Conservation (phyloP, 805 yeast genomes). For the Suhomyces xylopsoci region DNA sequence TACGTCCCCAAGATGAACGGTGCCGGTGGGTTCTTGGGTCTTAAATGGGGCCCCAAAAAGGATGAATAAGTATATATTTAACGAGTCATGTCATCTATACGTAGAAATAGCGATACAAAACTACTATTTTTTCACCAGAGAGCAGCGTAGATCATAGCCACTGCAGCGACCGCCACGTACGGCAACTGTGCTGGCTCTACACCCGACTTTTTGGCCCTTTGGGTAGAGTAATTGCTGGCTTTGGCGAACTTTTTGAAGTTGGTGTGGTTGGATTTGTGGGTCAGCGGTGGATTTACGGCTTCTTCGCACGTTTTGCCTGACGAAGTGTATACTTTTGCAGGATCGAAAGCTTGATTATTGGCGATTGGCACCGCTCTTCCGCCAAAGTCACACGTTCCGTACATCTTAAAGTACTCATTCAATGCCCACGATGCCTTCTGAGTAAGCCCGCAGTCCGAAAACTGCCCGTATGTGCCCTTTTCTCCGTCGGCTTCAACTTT, state of each 20-base stretch:
- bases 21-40: constrained; percentile 67
- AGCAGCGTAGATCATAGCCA: background rate
- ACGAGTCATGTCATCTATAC: constrained; percentile 1
- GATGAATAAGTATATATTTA: constrained; percentile 21
- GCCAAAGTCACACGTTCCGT: constrained; percentile 23
- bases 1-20: constrained; percentile 37
- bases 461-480: constrained; percentile 41
- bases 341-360: constrained; percentile 15
- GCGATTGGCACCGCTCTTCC: constrained; percentile 22
- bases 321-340: constrained; percentile 12
- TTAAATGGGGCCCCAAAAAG: constrained; percentile 81
- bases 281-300: background rate
- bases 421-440: constrained; percentile 42
- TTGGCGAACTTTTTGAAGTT: background rate
- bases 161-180: background rate
- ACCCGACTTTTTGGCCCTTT: background rate
- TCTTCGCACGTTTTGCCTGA: constrained; percentile 23
- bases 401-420: constrained; percentile 30
- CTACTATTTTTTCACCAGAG: constrained; percentile 2
- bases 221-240: background rate
- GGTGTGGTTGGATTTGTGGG: background rate
- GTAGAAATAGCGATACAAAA: background rate
- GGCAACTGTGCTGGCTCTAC: background rate
- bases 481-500: constrained; percentile 33
- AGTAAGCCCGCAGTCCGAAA: constrained; percentile 35